Evolutionary conservation across 2,329 filamentous ascomycete genomes (phyloP).

Genomic region (Alternaria arborescens): DNA sequence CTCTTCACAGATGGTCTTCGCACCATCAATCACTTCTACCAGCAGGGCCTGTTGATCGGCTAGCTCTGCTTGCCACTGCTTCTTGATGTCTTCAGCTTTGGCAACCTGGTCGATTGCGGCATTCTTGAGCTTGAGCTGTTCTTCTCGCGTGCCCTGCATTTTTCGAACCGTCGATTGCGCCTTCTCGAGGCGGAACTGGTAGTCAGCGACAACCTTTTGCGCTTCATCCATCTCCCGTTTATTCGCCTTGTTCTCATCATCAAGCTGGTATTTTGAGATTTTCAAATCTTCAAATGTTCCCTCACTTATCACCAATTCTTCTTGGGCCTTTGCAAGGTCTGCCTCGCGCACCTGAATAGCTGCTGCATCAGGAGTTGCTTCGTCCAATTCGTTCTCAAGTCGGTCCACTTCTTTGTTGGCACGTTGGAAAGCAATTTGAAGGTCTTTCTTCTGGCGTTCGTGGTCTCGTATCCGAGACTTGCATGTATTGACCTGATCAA

Average conservation of each 20-base stretch:
- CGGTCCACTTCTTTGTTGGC: constrained; percentile 70
- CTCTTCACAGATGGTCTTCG: constrained; percentile 25
- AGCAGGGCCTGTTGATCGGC: constrained; percentile 29
- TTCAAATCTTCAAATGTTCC: constrained; percentile 62
- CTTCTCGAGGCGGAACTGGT: constrained; percentile 36
- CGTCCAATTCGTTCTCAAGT: constrained; percentile 71
- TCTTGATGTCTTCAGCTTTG: constrained; percentile 40
- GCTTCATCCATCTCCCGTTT: constrained; percentile 46
- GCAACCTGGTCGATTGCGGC: constrained; percentile 48
- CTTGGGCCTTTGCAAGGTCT: constrained; percentile 36
- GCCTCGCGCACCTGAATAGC: constrained; percentile 47
- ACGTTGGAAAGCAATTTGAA: constrained; percentile 66
- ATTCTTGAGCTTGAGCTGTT: constrained; percentile 55
- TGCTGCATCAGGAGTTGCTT: constrained; percentile 68
- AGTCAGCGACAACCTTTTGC: constrained; percentile 33
- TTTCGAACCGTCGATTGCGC: constrained; percentile 41
- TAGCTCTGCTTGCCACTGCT: constrained; percentile 34
- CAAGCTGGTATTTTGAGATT: constrained; percentile 55
- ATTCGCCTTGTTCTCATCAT: constrained; percentile 42
- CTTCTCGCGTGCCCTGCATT: constrained; percentile 42
- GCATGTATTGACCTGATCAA: constrained; percentile 58
- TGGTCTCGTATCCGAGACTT: constrained; percentile 60
- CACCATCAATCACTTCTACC: constrained; percentile 36
- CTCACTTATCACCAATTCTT: constrained; percentile 63
- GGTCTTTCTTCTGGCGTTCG: constrained; percentile 54